These are phyloP conservation scores for Extremus antarcticus DNA, from an alignment of 495 filamentous ascomycete species.

Conservation along the genomic window DNA sequence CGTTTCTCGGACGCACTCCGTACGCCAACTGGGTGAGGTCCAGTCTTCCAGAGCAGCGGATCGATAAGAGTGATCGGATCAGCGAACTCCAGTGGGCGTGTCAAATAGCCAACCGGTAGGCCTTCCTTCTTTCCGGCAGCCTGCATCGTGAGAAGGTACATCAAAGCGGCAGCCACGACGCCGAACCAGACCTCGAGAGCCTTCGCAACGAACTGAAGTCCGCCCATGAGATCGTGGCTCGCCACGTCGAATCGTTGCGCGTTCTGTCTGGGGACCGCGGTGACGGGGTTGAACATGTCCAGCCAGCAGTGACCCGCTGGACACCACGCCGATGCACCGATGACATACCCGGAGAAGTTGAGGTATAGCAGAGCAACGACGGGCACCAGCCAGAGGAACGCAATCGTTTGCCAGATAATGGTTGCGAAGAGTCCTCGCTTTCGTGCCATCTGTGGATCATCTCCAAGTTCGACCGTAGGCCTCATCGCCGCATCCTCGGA, in stretches of 20 bases:
- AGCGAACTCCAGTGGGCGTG: slow-evolving; percentile 21
- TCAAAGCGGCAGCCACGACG: slow-evolving; percentile 20
- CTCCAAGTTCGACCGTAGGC: background rate
- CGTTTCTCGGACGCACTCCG: slow-evolving; percentile 9
- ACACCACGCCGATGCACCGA: slow-evolving; percentile 22
- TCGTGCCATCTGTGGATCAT: background rate
- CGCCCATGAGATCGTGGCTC: slow-evolving; percentile 21
- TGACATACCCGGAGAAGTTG: slow-evolving; percentile 17
- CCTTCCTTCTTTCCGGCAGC: slow-evolving; percentile 17
- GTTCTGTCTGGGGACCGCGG: slow-evolving; percentile 5
- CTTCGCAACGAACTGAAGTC: slow-evolving; percentile 25
- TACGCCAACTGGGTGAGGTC: background rate
- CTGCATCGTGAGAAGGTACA: slow-evolving; percentile 21
- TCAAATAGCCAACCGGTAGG: slow-evolving; percentile 22
- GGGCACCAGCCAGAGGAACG: slow-evolving; percentile 22
- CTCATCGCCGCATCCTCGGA: background rate
- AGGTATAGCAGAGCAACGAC: slow-evolving; percentile 20
- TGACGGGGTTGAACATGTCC: background rate
- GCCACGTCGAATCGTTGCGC: slow-evolving; percentile 14
- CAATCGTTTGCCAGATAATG: background rate
- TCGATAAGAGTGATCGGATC: slow-evolving; percentile 20
- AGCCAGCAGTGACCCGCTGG: slow-evolving; percentile 11
- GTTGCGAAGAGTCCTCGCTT: background rate
- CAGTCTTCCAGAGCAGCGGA: slow-evolving; percentile 16
- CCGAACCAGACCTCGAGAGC: slow-evolving; percentile 25